Evolutionary conservation across 257 asterid species (phyloP), one percentile per base, ranked within the genome.

Genomic region (Capsicum pubescens): DNA sequence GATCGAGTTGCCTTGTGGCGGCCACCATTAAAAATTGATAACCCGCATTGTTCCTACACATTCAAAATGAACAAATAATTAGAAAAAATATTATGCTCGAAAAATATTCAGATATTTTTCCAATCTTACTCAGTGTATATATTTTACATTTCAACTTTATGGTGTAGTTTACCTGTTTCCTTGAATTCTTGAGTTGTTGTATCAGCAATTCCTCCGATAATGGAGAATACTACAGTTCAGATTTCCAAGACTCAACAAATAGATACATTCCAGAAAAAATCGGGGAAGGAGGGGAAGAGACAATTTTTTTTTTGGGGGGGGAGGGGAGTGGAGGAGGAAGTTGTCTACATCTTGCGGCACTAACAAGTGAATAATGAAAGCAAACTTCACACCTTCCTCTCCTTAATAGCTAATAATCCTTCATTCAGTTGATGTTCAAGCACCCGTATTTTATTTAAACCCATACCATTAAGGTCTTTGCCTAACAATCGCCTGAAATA

Each of bases 341-440:
- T n/a, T n/a, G n/a, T n/a, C n/a, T n/a, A n/a, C n/a, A 39, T 11
- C 60, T 68, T 60, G 71, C 14, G 19, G 19, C 16, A 12, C 79
- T 26, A 46, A 78, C 36, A 86, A 19, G 9, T 59, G 83, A 84
- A 9, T 36, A 15, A 64, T 72, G 50, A 80, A 32, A 66, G 69
- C 6, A 76, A 87, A 84, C 55, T 82, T n/a, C 60, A 6, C 61
- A 91, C 98, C 97, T 94, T 93, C 85, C 91, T 91, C 70, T 91
- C 93, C 90, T 91, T 94, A 50, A 93, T 85, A 86, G 92, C 63
- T 35, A 85, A 26, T 66, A 94, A 83, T 79, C 93, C 96, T 84
- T 90, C 93, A 72, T 83, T 91, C 70, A 94, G 87, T 86, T 94
- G 91, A 48, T 88, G 90, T 81, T 91, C 97, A 46, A 94, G 88